Conservation (phyloP, 2,329 filamentous ascomycete genomes). For the Rutstroemia sp. region DNA sequence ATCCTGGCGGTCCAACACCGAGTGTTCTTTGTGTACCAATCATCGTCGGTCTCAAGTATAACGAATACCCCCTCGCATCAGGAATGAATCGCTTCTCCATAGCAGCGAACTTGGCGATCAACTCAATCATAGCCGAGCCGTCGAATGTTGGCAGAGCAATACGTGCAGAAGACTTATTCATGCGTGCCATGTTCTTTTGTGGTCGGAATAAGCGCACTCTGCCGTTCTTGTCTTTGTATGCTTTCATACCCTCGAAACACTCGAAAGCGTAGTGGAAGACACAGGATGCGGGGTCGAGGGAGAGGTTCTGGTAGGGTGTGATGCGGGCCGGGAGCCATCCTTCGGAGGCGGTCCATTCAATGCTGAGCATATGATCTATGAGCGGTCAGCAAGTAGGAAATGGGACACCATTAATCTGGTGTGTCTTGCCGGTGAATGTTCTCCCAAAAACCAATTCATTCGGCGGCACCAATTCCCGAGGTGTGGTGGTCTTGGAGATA, state of each 20-base stretch:
- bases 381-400: slow-evolving; percentile 3
- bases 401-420: not conserved
- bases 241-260: slow-evolving; percentile 99
- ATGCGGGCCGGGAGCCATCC: slow-evolving; percentile 74
- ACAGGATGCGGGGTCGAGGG: slow-evolving; percentile 89
- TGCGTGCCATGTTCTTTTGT: slow-evolving; percentile 88
- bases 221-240: slow-evolving; percentile 81
- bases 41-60: slow-evolving; percentile 93
- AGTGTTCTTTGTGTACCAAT: slow-evolving; percentile 95
- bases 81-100: slow-evolving; percentile 89
- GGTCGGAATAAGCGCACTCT: slow-evolving; percentile 84
- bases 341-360: slow-evolving; percentile 81
- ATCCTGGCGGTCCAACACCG: slow-evolving; percentile 85
- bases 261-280: slow-evolving; percentile 99
- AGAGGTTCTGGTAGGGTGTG: slow-evolving; percentile 92
- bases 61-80: slow-evolving; percentile 75
- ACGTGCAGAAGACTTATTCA: slow-evolving; percentile 85
- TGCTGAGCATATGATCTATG: slow-evolving; percentile 92
- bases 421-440: slow-evolving; percentile 70
- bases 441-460: slow-evolving; percentile 84
- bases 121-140: slow-evolving; percentile 62
- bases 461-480: slow-evolving; percentile 65
- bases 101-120: slow-evolving; percentile 73
- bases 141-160: slow-evolving; percentile 91
- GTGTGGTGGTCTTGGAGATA: slow-evolving; percentile 66